Base-by-base conservation (phyloP, 805 yeast genomes). In the Sugiyamaella lignohabitans region DNA sequence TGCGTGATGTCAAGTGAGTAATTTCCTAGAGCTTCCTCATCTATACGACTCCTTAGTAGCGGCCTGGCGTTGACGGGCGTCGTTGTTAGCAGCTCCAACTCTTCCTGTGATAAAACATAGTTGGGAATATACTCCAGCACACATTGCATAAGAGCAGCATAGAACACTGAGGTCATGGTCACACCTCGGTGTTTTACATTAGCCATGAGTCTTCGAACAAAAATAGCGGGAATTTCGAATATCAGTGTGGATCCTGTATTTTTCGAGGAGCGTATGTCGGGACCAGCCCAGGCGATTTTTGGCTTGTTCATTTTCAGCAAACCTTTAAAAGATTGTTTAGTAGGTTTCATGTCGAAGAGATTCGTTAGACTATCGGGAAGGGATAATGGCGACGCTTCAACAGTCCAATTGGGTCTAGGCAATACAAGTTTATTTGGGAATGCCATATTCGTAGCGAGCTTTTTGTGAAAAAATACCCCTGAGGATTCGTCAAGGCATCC, bases 401-500 rank as follows among this genome's bases (percentile, higher is more conserved):
- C 32, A 27, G 14, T 27, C 32, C 32, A 27, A 27, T 27, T 27
- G 14, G 8, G 11, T 14, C 14, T 27, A 8, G 32, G 32, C 14
- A 27, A 27, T 27, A 14, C 32, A 27, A 8, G 32, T 14, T 27
- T 27, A 27, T 27, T 27, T 8, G 32, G 32, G 14, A 27, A 27
- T 27, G 32, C 32, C 32, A 27, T 27, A 8, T 14, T 27, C 27
- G 20, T 42, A 21, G n/a, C 23, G 36, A 51, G 46, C 29, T 40
- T 39, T 23, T 42, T 40, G 44, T 51, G 54, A 40, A 51, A 42
- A 19, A 46, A 22, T 24, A 40, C 48, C 0, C 57, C 55, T 2
- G 56, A 49, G 30, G 40, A 36, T 21, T 56, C 57, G 30, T 53
- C 57, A 16, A 40, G 29, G 3, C 40, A 27, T 1, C 52, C 42